These are phyloP conservation scores for Tolypocladium endophyticum DNA, from an alignment of 2,329 filamentous ascomycete species.

Conservation along the genomic window DNA sequence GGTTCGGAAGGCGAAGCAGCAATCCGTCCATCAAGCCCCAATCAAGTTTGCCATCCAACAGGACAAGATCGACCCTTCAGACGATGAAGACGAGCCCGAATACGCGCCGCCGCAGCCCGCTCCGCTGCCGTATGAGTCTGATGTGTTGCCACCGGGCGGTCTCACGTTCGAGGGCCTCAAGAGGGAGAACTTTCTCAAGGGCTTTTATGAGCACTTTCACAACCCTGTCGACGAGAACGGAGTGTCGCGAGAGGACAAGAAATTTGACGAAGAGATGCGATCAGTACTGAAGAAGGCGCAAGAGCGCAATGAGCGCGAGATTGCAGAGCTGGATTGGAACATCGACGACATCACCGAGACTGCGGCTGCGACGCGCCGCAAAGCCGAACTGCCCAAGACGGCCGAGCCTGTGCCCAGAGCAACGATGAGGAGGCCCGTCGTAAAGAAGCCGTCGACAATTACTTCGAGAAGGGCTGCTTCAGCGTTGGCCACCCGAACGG, in stretches of 20 bases:
- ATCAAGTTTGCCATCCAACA: slow-evolving; percentile 55
- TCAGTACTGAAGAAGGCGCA: slow-evolving; percentile 48
- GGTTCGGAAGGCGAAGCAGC: slow-evolving; percentile 48
- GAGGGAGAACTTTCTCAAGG: slow-evolving; percentile 48
- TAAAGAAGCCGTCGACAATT: slow-evolving; percentile 17
- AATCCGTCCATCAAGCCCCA: slow-evolving; percentile 37
- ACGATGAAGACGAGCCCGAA: slow-evolving; percentile 67
- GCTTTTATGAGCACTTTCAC: slow-evolving; percentile 49
- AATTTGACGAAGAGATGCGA: slow-evolving; percentile 44
- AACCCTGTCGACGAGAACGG: slow-evolving; percentile 59
- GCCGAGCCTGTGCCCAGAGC: background rate
- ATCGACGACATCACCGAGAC: slow-evolving; percentile 44
- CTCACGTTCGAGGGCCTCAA: slow-evolving; percentile 49
- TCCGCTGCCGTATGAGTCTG: slow-evolving; percentile 57
- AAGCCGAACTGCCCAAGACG: background rate
- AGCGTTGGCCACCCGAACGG: slow-evolving; percentile 27
- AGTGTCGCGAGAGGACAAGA: slow-evolving; percentile 49
- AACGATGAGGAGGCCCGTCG: slow-evolving; percentile 1
- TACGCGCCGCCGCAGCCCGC: slow-evolving; percentile 72
- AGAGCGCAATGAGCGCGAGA: slow-evolving; percentile 55
- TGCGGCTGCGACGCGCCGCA: background rate
- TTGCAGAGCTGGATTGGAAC: slow-evolving; percentile 53
- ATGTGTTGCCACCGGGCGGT: slow-evolving; percentile 50
- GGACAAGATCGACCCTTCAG: slow-evolving; percentile 30
- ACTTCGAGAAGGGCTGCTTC: slow-evolving; percentile 42